Evolutionary conservation across 2,329 filamentous ascomycete genomes (phyloP).

Genomic region (Elsinoe batatas): DNA sequence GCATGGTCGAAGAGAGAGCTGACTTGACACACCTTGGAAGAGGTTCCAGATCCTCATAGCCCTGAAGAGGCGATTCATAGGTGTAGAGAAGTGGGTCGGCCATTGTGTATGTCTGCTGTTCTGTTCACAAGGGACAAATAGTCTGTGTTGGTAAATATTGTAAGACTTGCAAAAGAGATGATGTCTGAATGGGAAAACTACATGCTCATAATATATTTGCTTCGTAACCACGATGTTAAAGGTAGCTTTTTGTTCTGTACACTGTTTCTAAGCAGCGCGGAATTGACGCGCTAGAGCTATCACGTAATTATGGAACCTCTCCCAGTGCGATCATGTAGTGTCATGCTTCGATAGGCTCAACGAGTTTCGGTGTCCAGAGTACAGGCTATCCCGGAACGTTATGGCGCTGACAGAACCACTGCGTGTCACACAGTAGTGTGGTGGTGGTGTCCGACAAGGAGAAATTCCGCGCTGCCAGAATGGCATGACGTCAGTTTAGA

Average conservation of each 20-base stretch:
- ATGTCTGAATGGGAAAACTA: no score
- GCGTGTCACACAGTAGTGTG: no score
- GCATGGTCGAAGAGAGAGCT: not conserved
- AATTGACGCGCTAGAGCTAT: not conserved
- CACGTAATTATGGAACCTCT: not conserved
- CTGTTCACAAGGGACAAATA: not conserved
- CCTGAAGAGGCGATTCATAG: constrained; percentile 46
- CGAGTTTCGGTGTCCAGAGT: no score
- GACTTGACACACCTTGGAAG: constrained; percentile 31
- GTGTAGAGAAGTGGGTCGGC: constrained; percentile 43
- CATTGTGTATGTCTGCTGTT: constrained; percentile 28
- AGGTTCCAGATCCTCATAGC: constrained; percentile 40
- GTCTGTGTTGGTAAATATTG: no score
- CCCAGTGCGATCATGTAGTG: no score
- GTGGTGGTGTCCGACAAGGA: no score
- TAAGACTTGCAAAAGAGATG: not conserved
- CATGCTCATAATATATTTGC: not conserved
- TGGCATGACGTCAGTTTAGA: constrained; percentile 1
- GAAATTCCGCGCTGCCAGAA: no score
- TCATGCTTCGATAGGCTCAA: no score
- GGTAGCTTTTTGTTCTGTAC: no score
- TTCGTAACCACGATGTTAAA: not conserved
- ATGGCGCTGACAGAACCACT: no score
- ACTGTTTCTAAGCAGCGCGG: constrained; percentile 11
- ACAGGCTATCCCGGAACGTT: no score